Evolutionary conservation across 352 stramenopile species (phyloP).

Genomic region (Phytopythium litorale): DNA sequence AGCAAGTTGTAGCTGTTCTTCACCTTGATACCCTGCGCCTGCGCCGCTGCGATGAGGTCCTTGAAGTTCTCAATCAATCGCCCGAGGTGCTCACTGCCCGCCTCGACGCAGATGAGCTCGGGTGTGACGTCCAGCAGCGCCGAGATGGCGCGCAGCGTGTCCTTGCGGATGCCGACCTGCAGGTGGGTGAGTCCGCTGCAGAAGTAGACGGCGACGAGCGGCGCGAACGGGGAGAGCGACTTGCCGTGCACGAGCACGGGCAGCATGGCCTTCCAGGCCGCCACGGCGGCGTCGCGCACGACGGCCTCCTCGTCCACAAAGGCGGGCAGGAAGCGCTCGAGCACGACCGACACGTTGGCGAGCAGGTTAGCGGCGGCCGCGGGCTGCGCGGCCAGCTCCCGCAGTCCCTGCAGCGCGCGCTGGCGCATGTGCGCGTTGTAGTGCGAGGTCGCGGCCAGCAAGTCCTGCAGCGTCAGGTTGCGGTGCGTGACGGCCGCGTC

Average conservation of each 20-base stretch:
- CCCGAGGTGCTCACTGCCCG: slow-evolving; percentile 47
- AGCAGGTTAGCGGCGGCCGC: slow-evolving; percentile 43
- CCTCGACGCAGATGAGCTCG: slow-evolving; percentile 48
- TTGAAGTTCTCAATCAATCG: slow-evolving; percentile 78
- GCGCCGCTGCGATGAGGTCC: slow-evolving; percentile 56
- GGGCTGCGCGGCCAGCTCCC: slow-evolving; percentile 50
- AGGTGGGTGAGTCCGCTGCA: slow-evolving; percentile 79
- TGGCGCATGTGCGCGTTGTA: slow-evolving; percentile 83
- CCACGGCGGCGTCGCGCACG: slow-evolving; percentile 65
- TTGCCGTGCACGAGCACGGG: slow-evolving; percentile 45
- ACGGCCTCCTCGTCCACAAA: slow-evolving; percentile 79
- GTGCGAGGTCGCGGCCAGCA: slow-evolving; percentile 64
- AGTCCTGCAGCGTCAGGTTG: slow-evolving; percentile 58
- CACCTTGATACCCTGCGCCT: slow-evolving; percentile 70
- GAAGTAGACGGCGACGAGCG: slow-evolving; percentile 73
- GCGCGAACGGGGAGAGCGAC: slow-evolving; percentile 61
- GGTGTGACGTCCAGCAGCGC: slow-evolving; percentile 57
- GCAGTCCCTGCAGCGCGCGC: slow-evolving; percentile 57
- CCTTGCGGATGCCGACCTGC: slow-evolving; percentile 68
- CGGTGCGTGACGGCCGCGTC: slow-evolving; percentile 59
- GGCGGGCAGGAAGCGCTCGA: slow-evolving; percentile 74
- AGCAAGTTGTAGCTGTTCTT: slow-evolving; percentile 79
- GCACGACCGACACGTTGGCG: slow-evolving; percentile 62
- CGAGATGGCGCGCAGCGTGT: slow-evolving; percentile 68
- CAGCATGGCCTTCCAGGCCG: slow-evolving; percentile 66